These are phyloP conservation scores for Pythium scleroteichum DNA, from an alignment of 352 stramenopile species.

Conservation along the genomic window DNA sequence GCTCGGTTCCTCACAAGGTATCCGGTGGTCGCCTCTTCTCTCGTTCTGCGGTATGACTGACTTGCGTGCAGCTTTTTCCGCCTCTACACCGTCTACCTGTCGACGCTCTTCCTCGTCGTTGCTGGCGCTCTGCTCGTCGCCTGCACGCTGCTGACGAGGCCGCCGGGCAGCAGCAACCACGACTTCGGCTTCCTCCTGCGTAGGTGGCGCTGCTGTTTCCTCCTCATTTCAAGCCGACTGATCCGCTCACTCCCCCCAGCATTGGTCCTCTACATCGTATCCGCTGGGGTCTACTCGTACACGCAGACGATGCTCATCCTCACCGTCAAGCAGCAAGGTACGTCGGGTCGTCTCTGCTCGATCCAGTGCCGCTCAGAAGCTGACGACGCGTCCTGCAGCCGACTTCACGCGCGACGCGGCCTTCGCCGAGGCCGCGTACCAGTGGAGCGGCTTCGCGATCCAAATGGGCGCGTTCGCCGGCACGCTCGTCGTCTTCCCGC, in stretches of 20 bases:
- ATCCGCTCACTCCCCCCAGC: conserved; percentile 33
- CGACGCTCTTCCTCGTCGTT: conserved; percentile 37
- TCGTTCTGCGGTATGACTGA: no score
- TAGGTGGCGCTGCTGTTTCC: conserved; percentile 27
- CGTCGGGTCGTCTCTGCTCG: conserved; percentile 14
- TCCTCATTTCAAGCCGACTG: not conserved
- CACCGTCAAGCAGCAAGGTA: conserved; percentile 54
- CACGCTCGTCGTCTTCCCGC: conserved; percentile 65
- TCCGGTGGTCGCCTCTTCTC: no score
- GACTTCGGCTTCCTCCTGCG: conserved; percentile 50
- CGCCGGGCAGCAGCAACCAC: conserved; percentile 33
- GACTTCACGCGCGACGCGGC: conserved; percentile 16
- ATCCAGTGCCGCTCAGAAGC: no score
- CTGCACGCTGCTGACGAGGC: conserved; percentile 44
- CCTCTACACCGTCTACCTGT: conserved; percentile 48
- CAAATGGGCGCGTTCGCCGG: conserved; percentile 66
- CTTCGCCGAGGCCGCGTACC: conserved; percentile 51
- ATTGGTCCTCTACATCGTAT: conserved; percentile 48
- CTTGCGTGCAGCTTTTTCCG: conserved; percentile 37
- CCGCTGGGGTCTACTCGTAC: conserved; percentile 62
- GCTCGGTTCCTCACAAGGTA: conserved; percentile 45
- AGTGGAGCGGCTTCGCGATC: conserved; percentile 66
- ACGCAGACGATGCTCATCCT: conserved; percentile 75
- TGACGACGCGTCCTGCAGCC: conserved; percentile 2
- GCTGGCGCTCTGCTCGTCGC: conserved; percentile 47